phyloP scores from a whole-genome alignment of 345 rosid species.

The Alliaria petiolata region DNA sequence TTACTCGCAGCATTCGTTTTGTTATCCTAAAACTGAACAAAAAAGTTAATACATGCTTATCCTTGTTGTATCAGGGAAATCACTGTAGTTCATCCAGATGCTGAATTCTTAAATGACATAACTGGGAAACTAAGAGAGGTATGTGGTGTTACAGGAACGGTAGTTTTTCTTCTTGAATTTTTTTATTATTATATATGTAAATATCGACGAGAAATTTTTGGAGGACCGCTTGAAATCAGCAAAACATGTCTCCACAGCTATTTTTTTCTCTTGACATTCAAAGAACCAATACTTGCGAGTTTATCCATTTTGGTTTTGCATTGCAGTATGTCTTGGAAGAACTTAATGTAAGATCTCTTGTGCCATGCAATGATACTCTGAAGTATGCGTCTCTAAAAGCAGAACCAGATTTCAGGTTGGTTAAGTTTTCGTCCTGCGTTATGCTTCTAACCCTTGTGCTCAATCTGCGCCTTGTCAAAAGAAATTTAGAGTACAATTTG shows the following conservation, averaged over 20 bases:
- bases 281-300: background rate
- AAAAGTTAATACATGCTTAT: background rate
- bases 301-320: conserved; percentile 13
- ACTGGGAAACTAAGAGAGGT: conserved; percentile 91
- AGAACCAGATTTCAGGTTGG: conserved; percentile 96
- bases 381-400: conserved; percentile 87
- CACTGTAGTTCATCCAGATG: conserved; percentile 87
- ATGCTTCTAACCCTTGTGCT: background rate
- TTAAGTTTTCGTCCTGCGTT: background rate
- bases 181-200: background rate
- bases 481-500: conserved; percentile 7
- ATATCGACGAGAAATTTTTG: background rate
- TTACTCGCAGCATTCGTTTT: background rate
- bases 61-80: conserved; percentile 61
- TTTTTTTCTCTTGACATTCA: background rate
- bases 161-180: background rate
- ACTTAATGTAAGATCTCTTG: conserved; percentile 77
- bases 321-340: conserved; percentile 91
- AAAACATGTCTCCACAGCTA: conserved; percentile 7
- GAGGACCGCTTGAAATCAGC: background rate
- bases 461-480: background rate
- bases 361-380: conserved; percentile 75
- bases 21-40: background rate
- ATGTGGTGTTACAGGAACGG: conserved; percentile 17
- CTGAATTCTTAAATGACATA: conserved; percentile 84